Base-by-base conservation (phyloP, 164 flowering plant genomes). In the Chimonanthus praecox region DNA sequence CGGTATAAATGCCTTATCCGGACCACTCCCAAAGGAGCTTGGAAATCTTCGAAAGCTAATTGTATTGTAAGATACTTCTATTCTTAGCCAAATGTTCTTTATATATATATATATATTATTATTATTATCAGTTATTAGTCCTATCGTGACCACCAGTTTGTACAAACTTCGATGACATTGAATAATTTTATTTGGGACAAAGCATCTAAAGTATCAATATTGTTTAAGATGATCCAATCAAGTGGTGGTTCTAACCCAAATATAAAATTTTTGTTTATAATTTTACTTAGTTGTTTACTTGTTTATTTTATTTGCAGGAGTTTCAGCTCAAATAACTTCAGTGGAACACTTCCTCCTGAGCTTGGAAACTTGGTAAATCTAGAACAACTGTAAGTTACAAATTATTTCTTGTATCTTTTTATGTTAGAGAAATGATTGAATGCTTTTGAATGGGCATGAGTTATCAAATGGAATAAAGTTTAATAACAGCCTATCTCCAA, bases 11-110 rank as follows among this genome's bases (percentile, higher is more conserved):
- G 80, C 83, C 46, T 76, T 84, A 47, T 81, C 84, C 10, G 87
- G 87, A 62, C 33, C 78, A 44, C 68, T 84, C 20, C 87, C 87
- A n/a, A 74, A 70, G 67, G 87, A 84, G 70, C 76, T 92, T 47
- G 97, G 94, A 61, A 51, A 73, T 58, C 87, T 91, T 54, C 82
- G 85, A 11, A 80, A 83, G 33, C 73, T 90, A 66, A 69, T 47
- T 72, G 60, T 70, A 47, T 60, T 90, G 92, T 90, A 83, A 65
- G 69, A 21, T 73, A 44, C 49, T 20, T 1, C 33, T 33, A 33
- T 33, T 33, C 33, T 33, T 20, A 33, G 33, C 33, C 33, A 33
- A 33, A 33, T 60, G 8, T 5, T 15, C 0, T 9, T 5, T n/a
- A 0, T 20, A 0, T 4, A 9, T 10, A 16, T 7, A 10, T 51